Evolutionary conservation across 192 early-diverging fungal genomes (phyloP).

Genomic region (Backusella mclennaniae): DNA sequence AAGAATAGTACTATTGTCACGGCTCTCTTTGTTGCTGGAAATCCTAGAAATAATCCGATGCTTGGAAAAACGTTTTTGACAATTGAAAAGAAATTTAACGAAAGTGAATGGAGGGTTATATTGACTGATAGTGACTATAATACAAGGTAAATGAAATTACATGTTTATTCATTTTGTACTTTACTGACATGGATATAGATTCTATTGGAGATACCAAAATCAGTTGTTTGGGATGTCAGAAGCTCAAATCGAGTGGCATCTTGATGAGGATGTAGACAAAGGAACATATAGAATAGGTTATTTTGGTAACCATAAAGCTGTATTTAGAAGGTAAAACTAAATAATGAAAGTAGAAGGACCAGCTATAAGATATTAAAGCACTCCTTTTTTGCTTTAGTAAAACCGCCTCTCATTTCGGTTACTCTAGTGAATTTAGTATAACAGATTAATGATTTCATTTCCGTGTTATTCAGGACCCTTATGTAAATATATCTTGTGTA

Average conservation of each 20-base stretch:
- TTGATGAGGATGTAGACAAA: background rate
- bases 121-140: conserved; percentile 26
- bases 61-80: conserved; percentile 26
- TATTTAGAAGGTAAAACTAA: conserved; percentile 13
- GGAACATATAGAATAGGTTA: conserved; percentile 28
- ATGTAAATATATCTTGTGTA: background rate
- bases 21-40: conserved; percentile 30
- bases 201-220: conserved; percentile 14
- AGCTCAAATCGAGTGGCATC: conserved; percentile 19
- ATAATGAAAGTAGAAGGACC: too few species aligned
- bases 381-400: background rate
- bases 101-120: conserved; percentile 17
- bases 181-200: background rate
- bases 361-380: background rate
- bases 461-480: background rate
- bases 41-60: conserved; percentile 28
- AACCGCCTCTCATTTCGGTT: conserved; percentile 1
- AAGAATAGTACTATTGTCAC: background rate
- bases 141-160: conserved; percentile 8
- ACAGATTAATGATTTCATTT: background rate
- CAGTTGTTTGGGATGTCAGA: conserved; percentile 16
- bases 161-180: background rate
- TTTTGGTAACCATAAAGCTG: conserved; percentile 21
- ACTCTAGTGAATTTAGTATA: conserved; percentile 14
- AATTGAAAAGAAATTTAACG: conserved; percentile 8